Base-by-base conservation (phyloP, 371 early-diverging fungal species). In the Entomophthora muscae region DNA sequence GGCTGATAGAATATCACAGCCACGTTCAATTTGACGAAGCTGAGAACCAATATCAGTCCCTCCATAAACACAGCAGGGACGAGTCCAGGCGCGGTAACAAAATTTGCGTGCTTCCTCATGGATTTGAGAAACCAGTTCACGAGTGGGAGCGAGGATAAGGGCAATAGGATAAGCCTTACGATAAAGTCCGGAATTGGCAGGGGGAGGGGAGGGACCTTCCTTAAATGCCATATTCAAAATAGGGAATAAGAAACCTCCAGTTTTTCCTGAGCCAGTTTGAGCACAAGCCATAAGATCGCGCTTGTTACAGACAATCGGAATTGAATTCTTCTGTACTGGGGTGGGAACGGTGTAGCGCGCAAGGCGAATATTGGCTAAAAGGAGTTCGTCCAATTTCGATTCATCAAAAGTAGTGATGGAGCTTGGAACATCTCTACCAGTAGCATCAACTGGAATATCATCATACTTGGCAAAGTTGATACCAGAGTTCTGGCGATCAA, bases 401-500 rank as follows among this genome's bases (percentile, higher is more conserved):
- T 74, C 77, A 52, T 81, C 78, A 66, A 84, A 84, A 32, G 13
- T 57, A 42, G 30, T 42, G 27, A 66, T 54, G 22, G 22, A 32
- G 24, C 29, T 62, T 17, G 92, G 90, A 7, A 82, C 82, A 64
- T 88, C 75, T 61, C 78, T 72, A n/a, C 96, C 95, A 13, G 85
- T 85, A 1, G 86, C 88, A 62, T 95, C 93, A 51, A 94, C 95
- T 7, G 98, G 98, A 61, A 97, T 97, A 72, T 92, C 88, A 62
- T 93, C 90, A 74, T 97, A 97, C 68, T 91, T 92, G 61, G 90
- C 90, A 83, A 96, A 96, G 76, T 96, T 95, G 75, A 96, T 95
- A 22, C 97, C 97, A 26, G 89, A 83, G 71, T 79, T 78, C 69
- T 75, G 77, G 53, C 76, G 78, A 65, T 87, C 86, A 56, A 72